Evolutionary conservation across 768 basidiomycete genomes (phyloP).

Genomic region (Termitomyces sp.): DNA sequence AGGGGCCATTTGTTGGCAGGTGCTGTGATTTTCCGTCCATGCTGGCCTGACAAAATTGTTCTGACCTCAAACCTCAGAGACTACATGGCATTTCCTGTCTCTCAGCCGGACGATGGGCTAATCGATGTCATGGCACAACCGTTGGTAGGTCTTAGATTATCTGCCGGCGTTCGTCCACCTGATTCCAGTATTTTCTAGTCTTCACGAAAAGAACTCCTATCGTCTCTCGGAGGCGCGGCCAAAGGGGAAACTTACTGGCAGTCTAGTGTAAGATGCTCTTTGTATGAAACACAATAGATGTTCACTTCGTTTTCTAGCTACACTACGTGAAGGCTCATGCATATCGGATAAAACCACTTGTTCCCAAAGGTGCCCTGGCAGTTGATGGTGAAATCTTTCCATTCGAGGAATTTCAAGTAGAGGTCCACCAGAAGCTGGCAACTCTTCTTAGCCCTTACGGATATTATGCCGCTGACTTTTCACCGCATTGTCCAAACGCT

Average conservation of each 20-base stretch:
- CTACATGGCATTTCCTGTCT: constrained; percentile 81
- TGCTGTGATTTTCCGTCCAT: constrained; percentile 18
- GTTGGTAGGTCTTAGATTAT: constrained; percentile 33
- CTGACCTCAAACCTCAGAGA: constrained; percentile 34
- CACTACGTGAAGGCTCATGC: constrained; percentile 70
- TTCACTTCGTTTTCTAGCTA: constrained; percentile 34
- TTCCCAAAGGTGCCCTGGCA: constrained; percentile 47
- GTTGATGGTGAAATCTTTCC: constrained; percentile 79
- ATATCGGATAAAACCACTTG: constrained; percentile 62
- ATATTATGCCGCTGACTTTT: constrained; percentile 53
- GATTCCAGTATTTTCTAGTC: constrained; percentile 24
- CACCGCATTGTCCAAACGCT: not conserved
- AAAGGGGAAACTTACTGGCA: constrained; percentile 60
- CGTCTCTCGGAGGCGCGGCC: constrained; percentile 54
- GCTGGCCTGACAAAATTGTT: not conserved
- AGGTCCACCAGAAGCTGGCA: constrained; percentile 63
- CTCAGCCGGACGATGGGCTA: constrained; percentile 70
- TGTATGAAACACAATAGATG: not conserved
- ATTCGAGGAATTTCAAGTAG: constrained; percentile 70
- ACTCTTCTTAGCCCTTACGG: constrained; percentile 62
- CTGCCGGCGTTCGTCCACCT: not conserved
- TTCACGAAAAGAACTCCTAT: constrained; percentile 44
- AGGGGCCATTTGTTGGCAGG: constrained; percentile 72
- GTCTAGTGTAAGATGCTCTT: constrained; percentile 38
- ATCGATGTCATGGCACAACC: constrained; percentile 70